Evolutionary conservation across 208 protist species (phyloP).

Genomic region (Trypanosoma rangeli): DNA sequence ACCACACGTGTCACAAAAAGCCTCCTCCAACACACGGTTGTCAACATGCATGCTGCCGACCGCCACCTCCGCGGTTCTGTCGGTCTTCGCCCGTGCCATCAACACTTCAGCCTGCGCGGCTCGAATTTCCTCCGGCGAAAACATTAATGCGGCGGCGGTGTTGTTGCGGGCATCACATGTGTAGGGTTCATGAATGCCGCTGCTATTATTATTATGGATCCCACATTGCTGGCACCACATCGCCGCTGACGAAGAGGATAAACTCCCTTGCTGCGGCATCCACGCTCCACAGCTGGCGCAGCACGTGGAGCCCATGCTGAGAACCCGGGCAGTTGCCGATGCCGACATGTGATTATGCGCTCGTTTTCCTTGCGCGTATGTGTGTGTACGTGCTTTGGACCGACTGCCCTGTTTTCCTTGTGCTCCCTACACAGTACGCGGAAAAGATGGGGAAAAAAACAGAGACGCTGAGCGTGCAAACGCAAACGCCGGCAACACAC

Average conservation of each 20-base stretch:
- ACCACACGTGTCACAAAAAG: constrained; percentile 83
- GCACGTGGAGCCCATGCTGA: constrained; percentile 57
- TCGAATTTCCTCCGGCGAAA: constrained; percentile 46
- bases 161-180: constrained; percentile 21
- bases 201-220: constrained; percentile 24
- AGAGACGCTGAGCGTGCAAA: background rate
- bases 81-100: constrained; percentile 1
- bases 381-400: background rate
- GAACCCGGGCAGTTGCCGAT: constrained; percentile 36
- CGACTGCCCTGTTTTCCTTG: too few species aligned
- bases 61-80: background rate
- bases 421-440: background rate
- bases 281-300: constrained; percentile 71
- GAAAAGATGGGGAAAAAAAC: background rate
- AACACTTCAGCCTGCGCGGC: constrained; percentile 32
- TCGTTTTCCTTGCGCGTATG: constrained; percentile 5
- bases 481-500: too few species aligned
- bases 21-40: constrained; percentile 83
- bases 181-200: constrained; percentile 2
- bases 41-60: constrained; percentile 63
- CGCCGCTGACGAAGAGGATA: constrained; percentile 3
- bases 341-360: constrained; percentile 6
- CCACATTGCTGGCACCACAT: constrained; percentile 40
- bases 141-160: constrained; percentile 47
- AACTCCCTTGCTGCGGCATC: constrained; percentile 30